phyloP scores from a whole-genome alignment of 495 filamentous ascomycete genomes.

The Tuber magnatum region DNA sequence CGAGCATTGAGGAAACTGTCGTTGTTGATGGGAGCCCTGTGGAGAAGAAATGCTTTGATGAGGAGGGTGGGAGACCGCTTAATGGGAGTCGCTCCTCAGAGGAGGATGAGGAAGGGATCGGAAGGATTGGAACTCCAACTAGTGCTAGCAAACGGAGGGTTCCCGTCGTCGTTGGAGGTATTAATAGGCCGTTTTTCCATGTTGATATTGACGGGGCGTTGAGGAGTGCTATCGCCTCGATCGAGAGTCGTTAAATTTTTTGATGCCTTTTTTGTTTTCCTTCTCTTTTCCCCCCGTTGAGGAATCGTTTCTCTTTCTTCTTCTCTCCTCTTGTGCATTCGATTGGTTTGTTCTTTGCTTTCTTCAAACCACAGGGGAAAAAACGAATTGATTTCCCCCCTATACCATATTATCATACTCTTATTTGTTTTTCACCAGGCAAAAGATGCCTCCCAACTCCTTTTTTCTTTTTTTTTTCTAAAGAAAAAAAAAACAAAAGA shows the following conservation, averaged over 20 bases:
- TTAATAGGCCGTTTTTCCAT: conserved; percentile 90
- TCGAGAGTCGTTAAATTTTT: conserved; percentile 43
- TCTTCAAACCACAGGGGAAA: neutral
- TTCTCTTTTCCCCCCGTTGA: neutral
- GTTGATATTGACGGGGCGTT: conserved; percentile 86
- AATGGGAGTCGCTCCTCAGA: neutral
- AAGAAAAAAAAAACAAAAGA: neutral
- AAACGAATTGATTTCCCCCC: neutral
- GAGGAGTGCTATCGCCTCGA: conserved; percentile 79
- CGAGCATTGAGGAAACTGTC: conserved; percentile 69
- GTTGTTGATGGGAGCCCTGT: conserved; percentile 54
- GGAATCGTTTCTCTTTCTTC: conserved; percentile 3
- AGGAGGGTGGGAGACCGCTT: conserved; percentile 16
- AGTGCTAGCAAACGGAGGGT: conserved; percentile 50
- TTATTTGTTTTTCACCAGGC: neutral
- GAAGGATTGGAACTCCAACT: conserved; percentile 16
- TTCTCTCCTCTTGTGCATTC: neutral
- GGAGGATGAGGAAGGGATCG: neutral
- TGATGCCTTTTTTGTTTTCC: neutral
- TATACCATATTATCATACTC: neutral
- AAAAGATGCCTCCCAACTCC: neutral
- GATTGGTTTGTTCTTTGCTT: neutral
- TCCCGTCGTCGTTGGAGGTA: conserved; percentile 68
- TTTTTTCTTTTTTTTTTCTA: neutral
- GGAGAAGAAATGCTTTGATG: conserved; percentile 25